phyloP scores from a whole-genome alignment of 306 rosid genomes.

The Rubus parviflorus region DNA sequence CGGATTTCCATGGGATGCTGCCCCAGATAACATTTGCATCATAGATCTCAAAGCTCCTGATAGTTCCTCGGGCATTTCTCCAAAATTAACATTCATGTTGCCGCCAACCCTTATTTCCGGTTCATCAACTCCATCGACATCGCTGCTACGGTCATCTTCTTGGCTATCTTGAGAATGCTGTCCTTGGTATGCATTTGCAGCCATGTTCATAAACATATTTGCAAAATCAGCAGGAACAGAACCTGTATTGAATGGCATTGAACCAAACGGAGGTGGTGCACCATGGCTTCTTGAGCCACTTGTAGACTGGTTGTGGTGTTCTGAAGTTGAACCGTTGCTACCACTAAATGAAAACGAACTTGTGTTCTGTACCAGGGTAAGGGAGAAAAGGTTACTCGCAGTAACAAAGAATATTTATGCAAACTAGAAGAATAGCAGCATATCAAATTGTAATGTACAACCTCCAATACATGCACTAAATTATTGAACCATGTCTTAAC shows the following conservation, averaged over 20 bases:
- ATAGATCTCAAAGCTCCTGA: conserved; percentile 59
- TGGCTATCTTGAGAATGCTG: conserved; percentile 44
- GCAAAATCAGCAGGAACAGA: conserved; percentile 46
- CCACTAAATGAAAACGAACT: conserved; percentile 36
- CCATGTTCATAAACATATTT: conserved; percentile 65
- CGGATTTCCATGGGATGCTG: conserved; percentile 40
- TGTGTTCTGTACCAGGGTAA: conserved; percentile 34
- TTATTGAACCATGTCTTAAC: not conserved
- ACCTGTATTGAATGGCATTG: conserved; percentile 50
- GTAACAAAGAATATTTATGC: not conserved
- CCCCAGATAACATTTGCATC: conserved; percentile 71
- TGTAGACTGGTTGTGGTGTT: conserved; percentile 45
- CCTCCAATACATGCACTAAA: not conserved
- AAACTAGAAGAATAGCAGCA: not conserved
- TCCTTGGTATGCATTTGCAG: conserved; percentile 47
- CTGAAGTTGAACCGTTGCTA: conserved; percentile 31
- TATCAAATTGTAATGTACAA: not conserved
- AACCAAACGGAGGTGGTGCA: conserved; percentile 45
- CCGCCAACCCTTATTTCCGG: conserved; percentile 50
- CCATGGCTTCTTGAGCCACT: conserved; percentile 52
- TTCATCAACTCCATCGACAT: conserved; percentile 36
- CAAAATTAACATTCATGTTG: conserved; percentile 52
- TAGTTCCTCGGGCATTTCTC: conserved; percentile 64
- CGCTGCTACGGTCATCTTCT: conserved; percentile 29
- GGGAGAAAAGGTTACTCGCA: conserved; percentile 2